phyloP scores from a whole-genome alignment of 768 basidiomycete genomes.

The Macrolepiota fuliginosa region DNA sequence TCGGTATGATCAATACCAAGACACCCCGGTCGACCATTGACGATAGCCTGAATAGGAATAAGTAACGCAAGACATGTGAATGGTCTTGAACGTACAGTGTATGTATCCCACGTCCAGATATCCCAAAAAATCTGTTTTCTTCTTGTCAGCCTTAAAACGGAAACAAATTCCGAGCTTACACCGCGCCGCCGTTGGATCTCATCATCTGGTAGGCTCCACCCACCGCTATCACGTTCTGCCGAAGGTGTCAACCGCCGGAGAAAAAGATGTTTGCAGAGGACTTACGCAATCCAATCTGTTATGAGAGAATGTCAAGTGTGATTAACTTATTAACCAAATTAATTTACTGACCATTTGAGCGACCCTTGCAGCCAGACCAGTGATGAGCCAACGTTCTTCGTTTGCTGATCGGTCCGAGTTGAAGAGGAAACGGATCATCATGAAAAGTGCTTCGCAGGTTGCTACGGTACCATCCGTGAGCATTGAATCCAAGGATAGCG shows the following conservation, averaged over 20 bases:
- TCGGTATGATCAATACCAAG: conserved; percentile 46
- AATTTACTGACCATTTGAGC: conserved; percentile 40
- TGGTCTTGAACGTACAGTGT: conserved; percentile 34
- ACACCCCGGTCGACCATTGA: conserved; percentile 49
- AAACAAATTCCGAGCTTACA: conserved; percentile 16
- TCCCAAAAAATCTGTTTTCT: conserved; percentile 48
- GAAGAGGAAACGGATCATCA: conserved; percentile 40
- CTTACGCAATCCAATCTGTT: conserved; percentile 52
- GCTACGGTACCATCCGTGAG: conserved; percentile 41
- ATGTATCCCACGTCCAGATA: conserved; percentile 46
- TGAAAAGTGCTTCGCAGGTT: conserved; percentile 46
- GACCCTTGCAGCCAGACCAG: conserved; percentile 40
- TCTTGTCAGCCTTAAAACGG: background rate
- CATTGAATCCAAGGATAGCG: conserved; percentile 44
- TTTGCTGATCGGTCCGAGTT: conserved; percentile 39
- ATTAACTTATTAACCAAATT: background rate
- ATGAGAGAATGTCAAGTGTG: conserved; percentile 3
- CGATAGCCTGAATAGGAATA: conserved; percentile 33
- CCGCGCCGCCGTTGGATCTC: conserved; percentile 47
- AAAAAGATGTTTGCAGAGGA: conserved; percentile 4
- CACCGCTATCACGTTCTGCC: conserved; percentile 49
- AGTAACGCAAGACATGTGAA: background rate
- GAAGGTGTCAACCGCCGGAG: background rate
- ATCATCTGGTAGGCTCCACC: conserved; percentile 41
- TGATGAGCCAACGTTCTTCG: conserved; percentile 48